These are phyloP conservation scores for Coriolopsis trogii DNA, from an alignment of 1,284 basidiomycete species.

Conservation along the genomic window DNA sequence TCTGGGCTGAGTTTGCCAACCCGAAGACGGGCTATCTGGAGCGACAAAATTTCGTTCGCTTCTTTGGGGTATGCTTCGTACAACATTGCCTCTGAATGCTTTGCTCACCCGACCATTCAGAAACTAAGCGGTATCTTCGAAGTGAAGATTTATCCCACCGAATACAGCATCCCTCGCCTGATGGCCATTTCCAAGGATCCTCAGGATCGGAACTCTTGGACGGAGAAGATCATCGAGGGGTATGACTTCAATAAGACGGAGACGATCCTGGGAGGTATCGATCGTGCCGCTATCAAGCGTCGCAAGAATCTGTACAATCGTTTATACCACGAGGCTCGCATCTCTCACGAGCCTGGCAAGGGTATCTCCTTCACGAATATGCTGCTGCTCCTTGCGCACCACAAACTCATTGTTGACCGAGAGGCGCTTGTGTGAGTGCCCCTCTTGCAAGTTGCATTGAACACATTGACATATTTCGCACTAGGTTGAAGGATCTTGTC, in stretches of 20 bases:
- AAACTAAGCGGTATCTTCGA: constrained; percentile 84
- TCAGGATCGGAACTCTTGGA: constrained; percentile 10
- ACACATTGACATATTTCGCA: constrained; percentile 11
- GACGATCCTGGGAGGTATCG: constrained; percentile 61
- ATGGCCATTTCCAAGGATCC: constrained; percentile 47
- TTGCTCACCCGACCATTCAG: constrained; percentile 40
- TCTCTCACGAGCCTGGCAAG: constrained; percentile 69
- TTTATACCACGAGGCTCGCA: constrained; percentile 84
- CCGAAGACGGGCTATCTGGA: constrained; percentile 81
- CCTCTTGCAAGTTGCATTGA: background rate
- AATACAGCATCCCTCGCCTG: constrained; percentile 66
- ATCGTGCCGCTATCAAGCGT: constrained; percentile 63
- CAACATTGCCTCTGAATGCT: background rate
- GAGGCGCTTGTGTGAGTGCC: constrained; percentile 80
- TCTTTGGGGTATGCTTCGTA: constrained; percentile 71
- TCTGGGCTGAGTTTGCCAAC: constrained; percentile 88
- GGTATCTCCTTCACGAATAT: constrained; percentile 94
- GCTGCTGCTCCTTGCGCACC: constrained; percentile 87
- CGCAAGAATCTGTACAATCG: constrained; percentile 74
- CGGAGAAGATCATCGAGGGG: constrained; percentile 43
- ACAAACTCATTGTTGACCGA: constrained; percentile 90
- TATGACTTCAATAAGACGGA: constrained; percentile 72
- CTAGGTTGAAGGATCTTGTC: constrained; percentile 85
- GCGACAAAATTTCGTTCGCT: constrained; percentile 72
- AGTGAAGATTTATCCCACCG: constrained; percentile 78